A percentile compares a stretch with the other conserved stretches of the same genome.
Evolutionary conservation across 306 rosid genomes (phyloP).

Genomic region (Fragaria nilgerrensis): DNA sequence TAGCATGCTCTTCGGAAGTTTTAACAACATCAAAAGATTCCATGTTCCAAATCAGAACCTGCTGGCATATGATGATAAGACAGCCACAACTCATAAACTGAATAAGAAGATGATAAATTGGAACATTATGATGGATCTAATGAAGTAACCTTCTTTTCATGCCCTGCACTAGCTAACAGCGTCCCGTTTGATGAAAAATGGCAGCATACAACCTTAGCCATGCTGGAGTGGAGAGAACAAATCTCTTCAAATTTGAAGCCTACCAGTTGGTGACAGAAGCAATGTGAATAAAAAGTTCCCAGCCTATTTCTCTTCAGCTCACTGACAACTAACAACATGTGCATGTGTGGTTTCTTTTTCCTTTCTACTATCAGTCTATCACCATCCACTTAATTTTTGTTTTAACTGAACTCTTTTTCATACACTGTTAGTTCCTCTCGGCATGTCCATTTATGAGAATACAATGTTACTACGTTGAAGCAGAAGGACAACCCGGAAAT

Average conservation of each 20-base stretch:
- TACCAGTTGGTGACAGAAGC: conserved; percentile 24
- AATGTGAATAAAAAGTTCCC: neutral
- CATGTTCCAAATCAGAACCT: conserved; percentile 64
- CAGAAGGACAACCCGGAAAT: neutral
- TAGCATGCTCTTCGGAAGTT: conserved; percentile 47
- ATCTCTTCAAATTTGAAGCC: conserved; percentile 49
- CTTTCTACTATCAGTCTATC: neutral
- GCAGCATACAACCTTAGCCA: conserved; percentile 47
- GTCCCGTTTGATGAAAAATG: conserved; percentile 67
- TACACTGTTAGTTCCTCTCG: neutral
- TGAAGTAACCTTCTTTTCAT: conserved; percentile 53
- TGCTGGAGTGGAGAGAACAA: conserved; percentile 45
- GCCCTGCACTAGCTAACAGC: conserved; percentile 55
- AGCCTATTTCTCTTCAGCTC: neutral
- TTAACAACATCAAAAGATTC: conserved; percentile 36
- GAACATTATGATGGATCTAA: conserved; percentile 14
- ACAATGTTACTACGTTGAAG: neutral
- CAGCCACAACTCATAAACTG: conserved; percentile 22
- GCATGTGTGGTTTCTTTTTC: neutral
- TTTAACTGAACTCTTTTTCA: neutral
- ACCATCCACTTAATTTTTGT: neutral
- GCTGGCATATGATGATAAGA: conserved; percentile 24
- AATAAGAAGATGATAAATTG: conserved; percentile 16
- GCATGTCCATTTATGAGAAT: neutral
- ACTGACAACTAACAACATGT: neutral